These are phyloP conservation scores for Pythium coloratum DNA, from an alignment of 352 stramenopile genomes.

Conservation along the genomic window DNA sequence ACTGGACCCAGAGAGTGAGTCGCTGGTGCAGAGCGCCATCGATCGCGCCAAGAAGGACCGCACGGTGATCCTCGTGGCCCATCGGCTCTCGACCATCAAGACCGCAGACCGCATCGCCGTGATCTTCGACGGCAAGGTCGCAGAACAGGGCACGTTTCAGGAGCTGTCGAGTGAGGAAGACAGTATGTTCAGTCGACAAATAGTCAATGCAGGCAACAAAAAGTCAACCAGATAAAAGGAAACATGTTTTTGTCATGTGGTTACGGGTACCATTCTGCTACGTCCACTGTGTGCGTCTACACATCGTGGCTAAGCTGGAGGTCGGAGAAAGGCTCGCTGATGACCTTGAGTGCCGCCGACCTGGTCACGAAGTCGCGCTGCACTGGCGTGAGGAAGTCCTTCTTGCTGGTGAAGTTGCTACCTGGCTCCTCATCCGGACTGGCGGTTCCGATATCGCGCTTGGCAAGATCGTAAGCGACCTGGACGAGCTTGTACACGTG, in stretches of 20 bases:
- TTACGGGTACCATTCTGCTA: no score
- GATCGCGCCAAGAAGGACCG: constrained; percentile 77
- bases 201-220: background rate
- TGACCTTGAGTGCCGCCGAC: constrained; percentile 38
- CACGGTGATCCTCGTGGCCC: constrained; percentile 97
- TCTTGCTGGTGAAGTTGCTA: background rate
- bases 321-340: constrained; percentile 14
- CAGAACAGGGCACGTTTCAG: constrained; percentile 79
- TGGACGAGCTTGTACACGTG: constrained; percentile 74
- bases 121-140: constrained; percentile 82
- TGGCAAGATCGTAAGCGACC: constrained; percentile 38
- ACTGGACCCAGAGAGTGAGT: constrained; percentile 72
- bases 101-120: constrained; percentile 91
- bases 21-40: constrained; percentile 74
- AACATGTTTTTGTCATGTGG: background rate
- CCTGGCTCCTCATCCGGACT: constrained; percentile 4
- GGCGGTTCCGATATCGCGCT: background rate
- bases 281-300: background rate
- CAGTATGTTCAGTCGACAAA: background rate
- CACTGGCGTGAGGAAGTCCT: constrained; percentile 30
- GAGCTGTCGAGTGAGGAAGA: background rate
- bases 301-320: constrained; percentile 1
- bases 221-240: background rate
- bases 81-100: constrained; percentile 94
- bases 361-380: constrained; percentile 49